Evolutionary conservation across 208 protist species (phyloP), one percentile per base, ranked within the genome.

Genomic region (Balamuthia mandrillaris): DNA sequence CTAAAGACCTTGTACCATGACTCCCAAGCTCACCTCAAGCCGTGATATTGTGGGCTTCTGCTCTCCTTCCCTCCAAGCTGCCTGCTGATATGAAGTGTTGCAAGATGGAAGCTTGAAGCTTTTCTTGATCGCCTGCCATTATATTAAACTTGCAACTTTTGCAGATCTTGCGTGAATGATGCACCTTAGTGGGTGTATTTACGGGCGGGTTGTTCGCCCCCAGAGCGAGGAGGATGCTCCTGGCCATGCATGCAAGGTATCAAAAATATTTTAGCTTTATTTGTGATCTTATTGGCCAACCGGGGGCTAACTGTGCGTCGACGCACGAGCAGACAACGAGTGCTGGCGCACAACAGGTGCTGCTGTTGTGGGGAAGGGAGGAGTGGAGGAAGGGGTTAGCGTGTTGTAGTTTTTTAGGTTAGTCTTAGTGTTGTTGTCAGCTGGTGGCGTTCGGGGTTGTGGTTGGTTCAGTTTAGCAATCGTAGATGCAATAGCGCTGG

Each of bases 1-100:
- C 74, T 81, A 21, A 60, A 81, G 54, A 31, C 47, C 2, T 51
- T 81, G 47, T 81, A 81, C 27, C 42, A 81, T 16, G 74, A 63
- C 74, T 81, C 74, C 6, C 74, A 81, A 35, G 54, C 74, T 18
- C 74, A 63, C 47, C 74, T 81, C 47, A 65, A 81, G 35, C n/a
- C n/a, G n/a, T n/a, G n/a, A n/a, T n/a, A n/a, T n/a, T n/a, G n/a
- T n/a, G 18, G 18, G 49, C 21, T 27, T 56, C 49, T 56, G 21
- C 18, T 56, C 18, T 56, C n/a, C 49, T 27, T 56, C n/a, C 21
- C 21, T 56, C 49, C n/a, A n/a, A n/a, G n/a, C 21, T 56, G 21
- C n/a, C n/a, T 27, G n/a, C 18, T 27, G n/a, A 56, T 27, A 56
- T 56, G n/a, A 27, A 56, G 18, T 56, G n/a, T 56, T 56, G 18